Conservation (phyloP, 805 yeast species). For the Pichia heedii region DNA sequence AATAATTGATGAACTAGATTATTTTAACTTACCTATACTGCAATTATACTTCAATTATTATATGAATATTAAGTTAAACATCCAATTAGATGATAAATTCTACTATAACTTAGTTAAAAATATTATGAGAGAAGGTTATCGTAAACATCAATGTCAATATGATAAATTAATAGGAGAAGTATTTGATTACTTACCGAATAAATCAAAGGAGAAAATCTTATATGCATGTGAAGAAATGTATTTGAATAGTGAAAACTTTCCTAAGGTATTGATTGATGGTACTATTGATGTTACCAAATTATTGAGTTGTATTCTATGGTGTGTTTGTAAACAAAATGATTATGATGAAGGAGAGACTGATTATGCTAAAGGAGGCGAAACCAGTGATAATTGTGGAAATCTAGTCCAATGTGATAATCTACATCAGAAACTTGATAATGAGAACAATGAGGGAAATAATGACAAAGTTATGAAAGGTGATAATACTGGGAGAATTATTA, state of each 20-base stretch:
- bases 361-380: not conserved
- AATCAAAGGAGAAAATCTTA: conserved; percentile 26
- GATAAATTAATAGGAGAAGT: conserved; percentile 27
- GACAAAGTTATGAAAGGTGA: too few relatives aligned
- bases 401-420: too few relatives aligned
- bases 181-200: conserved; percentile 30
- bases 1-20: conserved; percentile 24
- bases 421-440: too few relatives aligned
- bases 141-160: not conserved
- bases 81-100: not conserved
- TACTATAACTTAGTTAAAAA: not conserved
- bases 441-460: too few relatives aligned
- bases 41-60: conserved; percentile 31
- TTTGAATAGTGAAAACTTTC: conserved; percentile 33
- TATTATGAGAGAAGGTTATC: not conserved
- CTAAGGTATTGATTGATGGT: conserved; percentile 16
- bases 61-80: conserved; percentile 11
- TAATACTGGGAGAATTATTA: too few relatives aligned
- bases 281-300: conserved; percentile 28
- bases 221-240: conserved; percentile 33
- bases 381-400: not conserved
- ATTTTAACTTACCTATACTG: conserved; percentile 34
- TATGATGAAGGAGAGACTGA: not conserved
- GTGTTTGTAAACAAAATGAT: conserved; percentile 30
- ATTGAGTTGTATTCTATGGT: conserved; percentile 37